Percentiles rank a stretch among this genome's conserved stretches.
Evolutionary conservation across 2,329 filamentous ascomycete species (phyloP).

Genomic region (Pseudocercospora macadamiae): DNA sequence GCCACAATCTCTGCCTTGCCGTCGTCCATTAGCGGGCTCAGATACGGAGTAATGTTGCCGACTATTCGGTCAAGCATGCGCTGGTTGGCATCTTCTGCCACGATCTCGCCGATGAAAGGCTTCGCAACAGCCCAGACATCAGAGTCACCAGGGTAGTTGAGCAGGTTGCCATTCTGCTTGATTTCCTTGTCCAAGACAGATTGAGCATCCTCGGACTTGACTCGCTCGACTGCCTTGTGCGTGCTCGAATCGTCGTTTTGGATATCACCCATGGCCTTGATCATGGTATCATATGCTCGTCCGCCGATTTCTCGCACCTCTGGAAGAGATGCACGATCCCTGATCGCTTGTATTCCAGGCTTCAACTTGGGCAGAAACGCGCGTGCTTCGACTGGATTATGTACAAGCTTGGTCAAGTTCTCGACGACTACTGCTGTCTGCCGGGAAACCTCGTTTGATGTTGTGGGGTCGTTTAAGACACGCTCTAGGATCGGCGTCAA

Average conservation of each 20-base stretch:
- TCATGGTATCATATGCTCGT: constrained; percentile 81
- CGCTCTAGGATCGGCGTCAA: constrained; percentile 93
- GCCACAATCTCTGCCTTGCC: constrained; percentile 67
- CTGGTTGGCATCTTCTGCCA: constrained; percentile 84
- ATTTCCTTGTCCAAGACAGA: constrained; percentile 76
- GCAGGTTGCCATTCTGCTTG: constrained; percentile 67
- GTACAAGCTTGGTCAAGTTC: constrained; percentile 96
- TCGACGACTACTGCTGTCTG: constrained; percentile 97
- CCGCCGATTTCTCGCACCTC: constrained; percentile 91
- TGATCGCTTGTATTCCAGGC: constrained; percentile 88
- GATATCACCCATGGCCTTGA: constrained; percentile 81
- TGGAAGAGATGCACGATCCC: constrained; percentile 84
- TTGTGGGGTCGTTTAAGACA: constrained; percentile 86
- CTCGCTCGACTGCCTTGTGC: constrained; percentile 64
- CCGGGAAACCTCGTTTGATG: constrained; percentile 88
- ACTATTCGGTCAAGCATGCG: constrained; percentile 75
- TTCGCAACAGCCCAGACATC: constrained; percentile 68
- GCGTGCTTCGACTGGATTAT: constrained; percentile 90
- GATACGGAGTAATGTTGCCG: constrained; percentile 71
- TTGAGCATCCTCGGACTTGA: constrained; percentile 71
- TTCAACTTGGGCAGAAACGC: constrained; percentile 93
- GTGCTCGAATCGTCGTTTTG: constrained; percentile 52
- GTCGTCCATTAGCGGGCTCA: constrained; percentile 69
- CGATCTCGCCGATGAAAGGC: constrained; percentile 78
- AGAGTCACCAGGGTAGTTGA: constrained; percentile 62